Evolutionary conservation across 148 eudicot genomes (phyloP).

Genomic region (Arbutus unedo): DNA sequence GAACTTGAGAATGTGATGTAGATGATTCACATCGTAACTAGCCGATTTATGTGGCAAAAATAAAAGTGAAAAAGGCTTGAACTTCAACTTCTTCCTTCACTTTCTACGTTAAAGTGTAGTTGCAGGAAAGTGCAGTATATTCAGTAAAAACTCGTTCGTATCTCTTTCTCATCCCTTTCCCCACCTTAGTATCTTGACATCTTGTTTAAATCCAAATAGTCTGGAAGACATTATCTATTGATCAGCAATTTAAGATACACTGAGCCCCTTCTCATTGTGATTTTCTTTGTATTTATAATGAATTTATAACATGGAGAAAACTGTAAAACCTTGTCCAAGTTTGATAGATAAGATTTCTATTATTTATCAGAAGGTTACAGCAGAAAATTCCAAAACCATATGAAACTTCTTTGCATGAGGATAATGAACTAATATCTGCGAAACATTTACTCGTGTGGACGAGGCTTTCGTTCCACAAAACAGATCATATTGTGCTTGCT

Average conservation of each 20-base stretch:
- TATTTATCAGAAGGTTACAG: not conserved
- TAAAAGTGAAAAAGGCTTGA: not conserved
- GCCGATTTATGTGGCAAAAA: not conserved
- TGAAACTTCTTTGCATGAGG: not conserved
- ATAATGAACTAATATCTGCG: not conserved
- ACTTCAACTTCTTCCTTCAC: not conserved
- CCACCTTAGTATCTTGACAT: not conserved
- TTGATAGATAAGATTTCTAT: not conserved
- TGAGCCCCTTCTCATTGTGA: not conserved
- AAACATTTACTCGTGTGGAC: not conserved
- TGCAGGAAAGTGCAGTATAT: not conserved
- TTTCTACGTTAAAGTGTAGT: not conserved
- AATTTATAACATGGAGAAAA: not conserved
- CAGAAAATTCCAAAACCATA: not conserved
- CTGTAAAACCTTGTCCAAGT: not conserved
- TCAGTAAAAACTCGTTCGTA: not conserved
- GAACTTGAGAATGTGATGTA: not conserved
- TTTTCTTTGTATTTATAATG: not conserved
- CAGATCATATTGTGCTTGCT: not conserved
- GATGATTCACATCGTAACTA: conserved; percentile 1
- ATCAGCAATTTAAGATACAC: not conserved
- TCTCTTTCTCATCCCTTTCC: not conserved
- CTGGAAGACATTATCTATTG: not conserved
- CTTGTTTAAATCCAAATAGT: not conserved
- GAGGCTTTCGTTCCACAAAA: not conserved